Evolutionary conservation across 1,284 basidiomycete genomes (phyloP).

Genomic region (Sporisorium graminicola): DNA sequence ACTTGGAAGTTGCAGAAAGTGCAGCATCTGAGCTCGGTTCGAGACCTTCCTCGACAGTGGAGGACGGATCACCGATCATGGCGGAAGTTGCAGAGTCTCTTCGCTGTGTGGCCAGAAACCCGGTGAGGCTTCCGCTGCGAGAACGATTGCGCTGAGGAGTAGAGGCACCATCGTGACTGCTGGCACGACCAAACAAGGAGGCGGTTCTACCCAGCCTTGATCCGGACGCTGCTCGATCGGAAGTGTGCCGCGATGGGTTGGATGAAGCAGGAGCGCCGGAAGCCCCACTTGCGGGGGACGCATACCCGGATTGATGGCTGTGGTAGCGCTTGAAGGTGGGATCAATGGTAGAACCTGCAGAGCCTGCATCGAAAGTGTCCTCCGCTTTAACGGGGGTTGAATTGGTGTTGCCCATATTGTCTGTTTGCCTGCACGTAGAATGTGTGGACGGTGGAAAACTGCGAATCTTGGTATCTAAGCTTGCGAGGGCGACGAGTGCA

Average conservation of each 20-base stretch:
- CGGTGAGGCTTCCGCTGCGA: slow-evolving; percentile 46
- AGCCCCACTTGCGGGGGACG: not conserved
- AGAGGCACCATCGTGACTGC: slow-evolving; percentile 49
- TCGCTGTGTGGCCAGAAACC: slow-evolving; percentile 31
- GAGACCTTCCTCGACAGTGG: slow-evolving; percentile 21
- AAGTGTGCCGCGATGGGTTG: slow-evolving; percentile 12
- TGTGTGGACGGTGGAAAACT: not conserved
- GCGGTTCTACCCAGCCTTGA: slow-evolving; percentile 21
- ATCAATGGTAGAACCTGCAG: slow-evolving; percentile 13
- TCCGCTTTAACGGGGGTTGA: slow-evolving; percentile 29
- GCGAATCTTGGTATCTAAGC: not conserved
- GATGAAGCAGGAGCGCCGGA: not conserved
- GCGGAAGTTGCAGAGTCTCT: slow-evolving; percentile 36
- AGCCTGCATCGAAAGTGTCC: slow-evolving; percentile 7
- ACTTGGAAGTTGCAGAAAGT: not conserved
- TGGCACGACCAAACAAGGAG: slow-evolving; percentile 48
- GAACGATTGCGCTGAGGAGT: slow-evolving; percentile 33
- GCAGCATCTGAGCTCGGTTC: slow-evolving; percentile 4
- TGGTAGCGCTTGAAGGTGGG: slow-evolving; percentile 29
- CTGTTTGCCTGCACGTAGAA: not conserved
- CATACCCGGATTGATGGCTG: slow-evolving; percentile 20
- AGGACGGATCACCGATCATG: slow-evolving; percentile 16
- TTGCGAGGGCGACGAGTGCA: not conserved
- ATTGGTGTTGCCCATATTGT: slow-evolving; percentile 44
- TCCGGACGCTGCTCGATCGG: slow-evolving; percentile 13